These are phyloP conservation scores for Monosporozyma yasuniensis DNA, from an alignment of 805 yeast species.

Conservation along the genomic window DNA sequence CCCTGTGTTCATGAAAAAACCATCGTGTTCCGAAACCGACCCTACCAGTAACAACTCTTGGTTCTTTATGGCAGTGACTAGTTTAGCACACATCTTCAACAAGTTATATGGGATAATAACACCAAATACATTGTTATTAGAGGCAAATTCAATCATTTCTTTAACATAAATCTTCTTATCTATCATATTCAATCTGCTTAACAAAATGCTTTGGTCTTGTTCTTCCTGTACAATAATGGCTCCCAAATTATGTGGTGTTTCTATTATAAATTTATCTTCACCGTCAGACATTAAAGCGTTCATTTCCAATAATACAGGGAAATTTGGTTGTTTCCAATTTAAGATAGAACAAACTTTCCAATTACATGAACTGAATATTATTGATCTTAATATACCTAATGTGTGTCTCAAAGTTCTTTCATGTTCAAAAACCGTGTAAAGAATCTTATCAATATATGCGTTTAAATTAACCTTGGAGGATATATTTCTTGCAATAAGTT, in stretches of 20 bases:
- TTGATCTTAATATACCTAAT: constrained; percentile 41
- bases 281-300: constrained; percentile 42
- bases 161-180: constrained; percentile 35
- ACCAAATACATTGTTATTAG: constrained; percentile 77
- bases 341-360: constrained; percentile 85
- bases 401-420: constrained; percentile 42
- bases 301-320: constrained; percentile 83
- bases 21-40: constrained; percentile 28
- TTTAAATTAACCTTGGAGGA: constrained; percentile 49
- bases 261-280: constrained; percentile 15
- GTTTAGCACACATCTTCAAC: constrained; percentile 61
- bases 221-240: constrained; percentile 5
- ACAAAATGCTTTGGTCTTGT: not conserved
- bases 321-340: constrained; percentile 98
- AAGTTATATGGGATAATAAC: constrained; percentile 66
- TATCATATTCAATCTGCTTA: not conserved
- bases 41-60: constrained; percentile 83
- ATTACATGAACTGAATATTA: constrained; percentile 79
- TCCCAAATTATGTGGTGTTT: constrained; percentile 26
- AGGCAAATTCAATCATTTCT: constrained; percentile 74
- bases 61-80: constrained; percentile 65
- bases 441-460: constrained; percentile 62
- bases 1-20: not conserved
- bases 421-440: constrained; percentile 67
- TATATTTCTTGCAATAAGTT: constrained; percentile 34